A percentile compares a stretch with the other conserved stretches of the same genome.
These are phyloP conservation scores for Nothomitra cinnamomea DNA, from an alignment of 2,329 filamentous ascomycete genomes.

Conservation along the genomic window DNA sequence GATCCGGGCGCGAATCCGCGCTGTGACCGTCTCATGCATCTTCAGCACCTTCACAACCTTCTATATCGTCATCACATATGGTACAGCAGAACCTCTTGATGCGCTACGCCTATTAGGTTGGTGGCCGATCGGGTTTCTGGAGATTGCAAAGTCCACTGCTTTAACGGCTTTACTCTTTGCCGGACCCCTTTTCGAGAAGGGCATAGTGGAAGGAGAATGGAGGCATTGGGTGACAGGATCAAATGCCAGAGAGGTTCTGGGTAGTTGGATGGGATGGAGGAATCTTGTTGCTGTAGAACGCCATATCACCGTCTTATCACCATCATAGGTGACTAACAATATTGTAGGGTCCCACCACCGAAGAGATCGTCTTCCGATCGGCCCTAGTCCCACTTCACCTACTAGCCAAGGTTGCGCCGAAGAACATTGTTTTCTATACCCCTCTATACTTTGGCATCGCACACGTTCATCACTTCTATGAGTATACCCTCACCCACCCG, in stretches of 20 bases:
- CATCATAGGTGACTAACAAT: slow-evolving; percentile 6
- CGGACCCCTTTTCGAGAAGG: slow-evolving; percentile 66
- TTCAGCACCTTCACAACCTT: slow-evolving; percentile 50
- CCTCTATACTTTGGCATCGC: slow-evolving; percentile 86
- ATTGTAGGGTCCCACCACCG: slow-evolving; percentile 64
- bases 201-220: slow-evolving; percentile 56
- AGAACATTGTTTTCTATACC: slow-evolving; percentile 57
- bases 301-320: neutral
- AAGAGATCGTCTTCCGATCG: slow-evolving; percentile 87
- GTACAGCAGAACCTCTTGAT: slow-evolving; percentile 31
- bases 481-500: slow-evolving; percentile 71
- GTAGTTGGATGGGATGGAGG: slow-evolving; percentile 67
- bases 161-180: slow-evolving; percentile 66
- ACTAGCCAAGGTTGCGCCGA: slow-evolving; percentile 40
- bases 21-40: slow-evolving; percentile 59
- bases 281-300: slow-evolving; percentile 66
- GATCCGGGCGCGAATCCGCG: slow-evolving; percentile 70
- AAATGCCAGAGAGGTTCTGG: slow-evolving; percentile 41
- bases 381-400: slow-evolving; percentile 71
- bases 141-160: slow-evolving; percentile 45
- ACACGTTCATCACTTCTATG: slow-evolving; percentile 90
- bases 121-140: slow-evolving; percentile 55
- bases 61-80: slow-evolving; percentile 41
- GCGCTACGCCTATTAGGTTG: slow-evolving; percentile 58
- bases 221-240: slow-evolving; percentile 41